Evolutionary conservation across 2,329 filamentous ascomycete species (phyloP).

Genomic region (Sarocladiaceae sp.): DNA sequence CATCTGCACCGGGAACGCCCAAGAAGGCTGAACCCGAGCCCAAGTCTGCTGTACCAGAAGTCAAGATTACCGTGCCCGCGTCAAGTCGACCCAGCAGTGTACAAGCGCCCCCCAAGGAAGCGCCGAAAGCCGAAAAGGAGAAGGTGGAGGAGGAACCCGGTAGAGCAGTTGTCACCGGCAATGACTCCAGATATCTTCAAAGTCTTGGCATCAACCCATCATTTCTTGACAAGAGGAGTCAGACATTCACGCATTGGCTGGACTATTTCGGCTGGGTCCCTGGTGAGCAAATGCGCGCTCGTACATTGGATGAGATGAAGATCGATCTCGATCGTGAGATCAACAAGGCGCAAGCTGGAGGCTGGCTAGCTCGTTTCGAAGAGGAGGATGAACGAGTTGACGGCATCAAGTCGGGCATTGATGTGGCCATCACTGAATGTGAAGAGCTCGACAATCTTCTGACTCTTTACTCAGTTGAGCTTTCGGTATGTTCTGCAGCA

Average conservation of each 20-base stretch:
- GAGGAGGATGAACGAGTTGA: conserved; percentile 89
- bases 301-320: conserved; percentile 76
- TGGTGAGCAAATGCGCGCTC: conserved; percentile 68
- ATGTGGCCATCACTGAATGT: conserved; percentile 88
- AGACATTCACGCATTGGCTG: conserved; percentile 77
- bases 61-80: conserved; percentile 52
- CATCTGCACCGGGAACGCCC: conserved; percentile 15
- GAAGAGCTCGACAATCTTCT: conserved; percentile 93
- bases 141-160: conserved; percentile 45
- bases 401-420: conserved; percentile 79
- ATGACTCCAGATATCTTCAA: conserved; percentile 74
- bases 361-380: conserved; percentile 79
- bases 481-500: conserved; percentile 61
- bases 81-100: conserved; percentile 34
- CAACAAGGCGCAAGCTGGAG: conserved; percentile 85
- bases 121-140: conserved; percentile 10
- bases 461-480: conserved; percentile 90
- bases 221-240: conserved; percentile 70
- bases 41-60: conserved; percentile 45
- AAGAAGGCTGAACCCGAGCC: conserved; percentile 26
- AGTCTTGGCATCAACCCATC: conserved; percentile 72
- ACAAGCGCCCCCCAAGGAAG: conserved; percentile 25
- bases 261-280: conserved; percentile 86
- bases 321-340: conserved; percentile 81
- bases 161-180: conserved; percentile 62